Base-by-base conservation (phyloP, 2,329 filamentous ascomycete species). In the Diaporthe vexans region DNA sequence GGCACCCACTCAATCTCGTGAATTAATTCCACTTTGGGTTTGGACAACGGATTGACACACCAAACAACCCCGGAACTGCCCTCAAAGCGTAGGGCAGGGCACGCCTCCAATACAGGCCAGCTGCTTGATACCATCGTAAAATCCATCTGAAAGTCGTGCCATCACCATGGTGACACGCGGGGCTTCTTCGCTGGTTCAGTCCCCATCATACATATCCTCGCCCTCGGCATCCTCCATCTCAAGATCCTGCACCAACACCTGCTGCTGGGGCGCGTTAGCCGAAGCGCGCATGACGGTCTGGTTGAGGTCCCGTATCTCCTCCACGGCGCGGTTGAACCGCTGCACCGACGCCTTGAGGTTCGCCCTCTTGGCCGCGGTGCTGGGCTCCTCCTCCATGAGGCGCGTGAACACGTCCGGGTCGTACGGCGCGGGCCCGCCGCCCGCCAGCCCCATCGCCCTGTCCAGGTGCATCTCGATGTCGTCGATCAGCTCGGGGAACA, bases 401-500 rank as follows among this genome's bases (percentile, higher is more conserved):
- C 78, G 77, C 3, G 76, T 71, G 58, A 83, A 85, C 0, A 79
- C 74, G 13, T 78, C 72, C 13, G 73, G 70, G 33, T 72, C 70
- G 35, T 72, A 63, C 24, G 70, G 24, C 46, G 77, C 74, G 2
- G 63, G 48, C 5, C 75, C 72, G 2, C 82, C 72, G 2, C 82
- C 79, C 8, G 81, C 76, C 11, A 89, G 77, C 0, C 85, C 86
- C 0, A 90, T 82, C 76, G 84, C 81, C 21, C 81, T 79, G 43
- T 88, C 84, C 0, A 90, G 81, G 56, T 87, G 84, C 4, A 76
- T 80, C 1, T 85, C 83, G 4, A 88, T 82, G 10, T 82, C 77
- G 2, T 78, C 74, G 11, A 84, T 81, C 9, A 89, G 83, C 4
- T 82, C 80, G 0, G 88, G 87, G 8, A 90, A 83, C 79, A 89